Evolutionary conservation across 805 yeast genomes (phyloP).

Genomic region (Sungouiella blattae): DNA sequence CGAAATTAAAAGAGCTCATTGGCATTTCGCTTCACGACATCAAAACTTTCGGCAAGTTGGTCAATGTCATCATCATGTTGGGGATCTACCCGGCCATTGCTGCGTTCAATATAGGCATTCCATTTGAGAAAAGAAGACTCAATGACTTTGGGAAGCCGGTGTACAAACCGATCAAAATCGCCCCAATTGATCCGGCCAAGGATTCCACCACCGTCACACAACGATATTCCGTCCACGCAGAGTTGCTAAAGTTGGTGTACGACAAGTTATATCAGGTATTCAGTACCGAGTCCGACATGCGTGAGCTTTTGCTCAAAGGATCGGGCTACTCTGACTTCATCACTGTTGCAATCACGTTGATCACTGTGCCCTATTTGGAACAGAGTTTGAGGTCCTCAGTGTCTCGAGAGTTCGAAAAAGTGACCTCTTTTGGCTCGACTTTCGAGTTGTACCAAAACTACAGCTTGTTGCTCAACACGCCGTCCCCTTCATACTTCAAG

Average conservation of each 20-base stretch:
- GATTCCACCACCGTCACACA: slow-evolving; percentile 12
- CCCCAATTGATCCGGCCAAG: slow-evolving; percentile 9
- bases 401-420: slow-evolving; percentile 14
- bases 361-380: slow-evolving; percentile 28
- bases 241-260: slow-evolving; percentile 27
- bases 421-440: slow-evolving; percentile 54
- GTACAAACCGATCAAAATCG: slow-evolving; percentile 24
- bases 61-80: slow-evolving; percentile 62
- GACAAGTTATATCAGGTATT: slow-evolving; percentile 32
- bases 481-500: slow-evolving; percentile 46
- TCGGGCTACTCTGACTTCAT: slow-evolving; percentile 63
- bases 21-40: slow-evolving; percentile 83
- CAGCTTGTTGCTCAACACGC: slow-evolving; percentile 52
- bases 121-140: slow-evolving; percentile 56
- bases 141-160: slow-evolving; percentile 41
- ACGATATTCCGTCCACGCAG: slow-evolving; percentile 14
- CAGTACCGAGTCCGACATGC: slow-evolving; percentile 44
- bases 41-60: slow-evolving; percentile 62
- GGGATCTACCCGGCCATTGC: slow-evolving; percentile 69
- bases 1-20: slow-evolving; percentile 32
- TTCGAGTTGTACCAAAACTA: slow-evolving; percentile 62
- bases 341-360: slow-evolving; percentile 44
- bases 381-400: slow-evolving; percentile 8
- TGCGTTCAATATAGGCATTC: slow-evolving; percentile 53
- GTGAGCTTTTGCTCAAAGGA: slow-evolving; percentile 56